A percentile compares a stretch with the other conserved stretches of the same genome.
Conservation (phyloP, 371 early-diverging fungal species). For the Mortierella polycephala region DNA sequence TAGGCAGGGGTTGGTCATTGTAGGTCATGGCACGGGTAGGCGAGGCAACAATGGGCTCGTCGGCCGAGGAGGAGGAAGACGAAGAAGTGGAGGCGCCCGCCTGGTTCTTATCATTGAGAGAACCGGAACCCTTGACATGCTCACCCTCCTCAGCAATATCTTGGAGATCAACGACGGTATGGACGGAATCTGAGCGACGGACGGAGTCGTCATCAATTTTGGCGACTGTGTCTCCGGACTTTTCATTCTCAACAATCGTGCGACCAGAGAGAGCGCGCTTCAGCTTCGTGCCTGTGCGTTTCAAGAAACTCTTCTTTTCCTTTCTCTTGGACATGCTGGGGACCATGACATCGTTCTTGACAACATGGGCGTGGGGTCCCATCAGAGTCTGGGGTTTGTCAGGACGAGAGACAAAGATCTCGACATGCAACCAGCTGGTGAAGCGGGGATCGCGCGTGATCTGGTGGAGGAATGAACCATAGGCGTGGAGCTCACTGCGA, state of each 20-base stretch:
- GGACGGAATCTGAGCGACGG: conserved; percentile 37
- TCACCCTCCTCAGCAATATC: conserved; percentile 38
- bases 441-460: conserved; percentile 53
- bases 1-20: conserved; percentile 38
- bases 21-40: conserved; percentile 47
- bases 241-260: conserved; percentile 46
- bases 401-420: conserved; percentile 48
- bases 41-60: conserved; percentile 8
- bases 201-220: conserved; percentile 21
- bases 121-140: conserved; percentile 6
- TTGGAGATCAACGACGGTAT: conserved; percentile 37
- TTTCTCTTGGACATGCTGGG: conserved; percentile 18
- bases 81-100: not conserved
- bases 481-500: conserved; percentile 43
- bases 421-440: conserved; percentile 44
- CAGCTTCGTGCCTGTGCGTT: conserved; percentile 37
- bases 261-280: conserved; percentile 54
- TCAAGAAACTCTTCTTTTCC: conserved; percentile 41
- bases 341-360: conserved; percentile 51
- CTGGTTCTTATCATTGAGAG: conserved; percentile 1
- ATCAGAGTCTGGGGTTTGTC: conserved; percentile 48
- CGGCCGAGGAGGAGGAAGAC: not conserved
- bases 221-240: conserved; percentile 6
- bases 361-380: conserved; percentile 51
- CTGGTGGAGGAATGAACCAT: conserved; percentile 50